Evolutionary conservation across 805 yeast genomes (phyloP).

Genomic region (Wickerhamiella nectarea): DNA sequence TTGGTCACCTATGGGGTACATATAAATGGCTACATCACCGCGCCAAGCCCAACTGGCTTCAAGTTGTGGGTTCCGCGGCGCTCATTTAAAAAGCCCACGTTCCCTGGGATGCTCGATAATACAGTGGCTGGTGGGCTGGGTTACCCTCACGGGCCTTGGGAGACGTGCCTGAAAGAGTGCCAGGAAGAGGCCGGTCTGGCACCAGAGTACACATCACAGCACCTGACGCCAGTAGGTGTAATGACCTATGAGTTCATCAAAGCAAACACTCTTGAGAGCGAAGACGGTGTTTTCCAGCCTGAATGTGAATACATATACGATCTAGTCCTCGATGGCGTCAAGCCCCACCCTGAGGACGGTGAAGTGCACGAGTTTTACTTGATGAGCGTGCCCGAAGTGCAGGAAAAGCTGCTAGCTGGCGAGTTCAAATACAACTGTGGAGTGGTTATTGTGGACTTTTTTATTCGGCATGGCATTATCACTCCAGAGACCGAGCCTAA

Average conservation of each 20-base stretch:
- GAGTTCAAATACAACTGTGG: slow-evolving; percentile 89
- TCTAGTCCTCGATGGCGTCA: slow-evolving; percentile 36
- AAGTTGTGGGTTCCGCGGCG: slow-evolving; percentile 75
- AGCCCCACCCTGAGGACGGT: slow-evolving; percentile 51
- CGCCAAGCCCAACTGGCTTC: slow-evolving; percentile 22
- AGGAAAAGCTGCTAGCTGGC: slow-evolving; percentile 34
- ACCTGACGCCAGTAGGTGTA: slow-evolving; percentile 44
- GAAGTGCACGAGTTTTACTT: slow-evolving; percentile 66
- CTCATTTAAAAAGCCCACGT: slow-evolving; percentile 65
- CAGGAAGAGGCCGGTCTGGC: slow-evolving; percentile 80
- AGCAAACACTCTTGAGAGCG: slow-evolving; percentile 27
- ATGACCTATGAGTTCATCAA: slow-evolving; percentile 40
- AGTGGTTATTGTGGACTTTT: slow-evolving; percentile 61
- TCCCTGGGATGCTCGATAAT: slow-evolving; percentile 83
- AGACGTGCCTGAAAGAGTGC: slow-evolving; percentile 76
- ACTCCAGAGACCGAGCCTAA: slow-evolving; percentile 53
- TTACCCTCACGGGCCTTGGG: slow-evolving; percentile 56
- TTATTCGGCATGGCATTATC: slow-evolving; percentile 70
- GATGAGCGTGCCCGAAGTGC: slow-evolving; percentile 46
- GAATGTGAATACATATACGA: slow-evolving; percentile 80
- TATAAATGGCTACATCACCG: slow-evolving; percentile 60
- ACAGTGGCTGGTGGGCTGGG: slow-evolving; percentile 95
- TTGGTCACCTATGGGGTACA: slow-evolving; percentile 86
- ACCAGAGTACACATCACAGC: slow-evolving; percentile 34
- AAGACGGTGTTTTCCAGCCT: slow-evolving; percentile 61